Evolutionary conservation across 1,139 yeast genomes (phyloP).

Genomic region (Hansenula sp.): DNA sequence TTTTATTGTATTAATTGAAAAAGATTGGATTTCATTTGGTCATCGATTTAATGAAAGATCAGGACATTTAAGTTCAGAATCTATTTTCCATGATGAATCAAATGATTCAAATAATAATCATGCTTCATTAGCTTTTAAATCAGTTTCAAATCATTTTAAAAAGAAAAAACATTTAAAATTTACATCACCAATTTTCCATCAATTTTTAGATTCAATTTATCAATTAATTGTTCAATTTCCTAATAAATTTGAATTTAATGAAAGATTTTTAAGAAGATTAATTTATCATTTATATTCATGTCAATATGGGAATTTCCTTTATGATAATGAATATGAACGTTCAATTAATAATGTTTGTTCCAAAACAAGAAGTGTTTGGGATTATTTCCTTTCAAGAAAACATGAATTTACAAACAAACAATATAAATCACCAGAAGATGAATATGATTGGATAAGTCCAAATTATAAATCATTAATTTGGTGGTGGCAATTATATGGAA

Average conservation of each 20-base stretch:
- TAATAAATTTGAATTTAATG: conserved; percentile 75
- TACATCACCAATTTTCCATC: conserved; percentile 89
- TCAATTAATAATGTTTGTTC: conserved; percentile 34
- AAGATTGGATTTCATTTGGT: conserved; percentile 95
- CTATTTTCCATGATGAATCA: conserved; percentile 31
- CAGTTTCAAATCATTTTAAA: conserved; percentile 31
- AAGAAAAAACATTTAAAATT: conserved; percentile 42
- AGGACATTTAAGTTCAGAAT: conserved; percentile 57
- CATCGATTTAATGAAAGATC: conserved; percentile 82
- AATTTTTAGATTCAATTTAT: conserved; percentile 84
- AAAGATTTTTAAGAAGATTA: conserved; percentile 76
- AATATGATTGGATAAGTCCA: conserved; percentile 53
- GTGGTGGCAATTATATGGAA: conserved; percentile 86
- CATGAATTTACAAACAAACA: conserved; percentile 60
- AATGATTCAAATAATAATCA: conserved; percentile 10
- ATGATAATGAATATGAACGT: conserved; percentile 68
- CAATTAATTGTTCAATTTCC: conserved; percentile 76
- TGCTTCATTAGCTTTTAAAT: conserved; percentile 22
- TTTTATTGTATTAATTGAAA: conserved; percentile 78
- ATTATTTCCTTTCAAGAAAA: conserved; percentile 75
- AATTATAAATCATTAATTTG: conserved; percentile 66
- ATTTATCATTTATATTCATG: conserved; percentile 89
- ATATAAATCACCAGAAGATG: conserved; percentile 28
- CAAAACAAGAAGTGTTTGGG: conserved; percentile 85
- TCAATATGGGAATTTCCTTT: conserved; percentile 88